Base-by-base conservation (phyloP, 192 early-diverging fungal species). In the Entophlyctis helioformis region DNA sequence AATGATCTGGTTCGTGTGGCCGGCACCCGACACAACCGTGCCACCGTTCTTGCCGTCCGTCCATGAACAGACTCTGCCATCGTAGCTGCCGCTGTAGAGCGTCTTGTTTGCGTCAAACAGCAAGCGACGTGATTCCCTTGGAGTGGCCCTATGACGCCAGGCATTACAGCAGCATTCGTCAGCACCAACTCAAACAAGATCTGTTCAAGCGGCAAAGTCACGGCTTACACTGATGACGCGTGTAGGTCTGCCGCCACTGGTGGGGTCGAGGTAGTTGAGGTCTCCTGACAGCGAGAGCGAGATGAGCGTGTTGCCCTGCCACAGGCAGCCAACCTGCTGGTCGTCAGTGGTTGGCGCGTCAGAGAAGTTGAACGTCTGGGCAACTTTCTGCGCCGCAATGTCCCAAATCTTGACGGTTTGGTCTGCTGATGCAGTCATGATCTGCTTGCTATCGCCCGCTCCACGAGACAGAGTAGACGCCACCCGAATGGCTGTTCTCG, bases 291-390 rank as follows among this genome's bases (percentile, higher is more conserved):
- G 64, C 11, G 91, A 90, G 22, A 87, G 59, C 40, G 80, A 79
- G 36, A 98, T 42, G 5, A 95, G 50, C 42, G 77, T 51, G 39
- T 76, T 59, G 33, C 81, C 85, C 24, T 75, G 73, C 92, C 92
- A 96, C 51, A 94, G 57, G 47, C 83, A 84, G 40, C 95, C 95
- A 19, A 98, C 82, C 66, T 98, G 95, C 60, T 96, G 92, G 45
- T 86, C 67, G 23, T 82, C 80, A 36, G 83, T 37, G 18, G 49
- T 33, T 4, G 50, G 36, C 13, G 47, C 38, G 21, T 50, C 54
- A 7, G 46, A 38, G 40, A 67, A 38, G 2, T 13, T 25, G 35
- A 57, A 38, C 21, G 52, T 61, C 31, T 42, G 54, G 40, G 85
- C 76, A 24, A 89, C 80, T 38, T 65, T 61, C 44, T 82, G 71